Evolutionary conservation across 2,329 filamentous ascomycete species (phyloP).

Genomic region (Emergomyces orientalis): DNA sequence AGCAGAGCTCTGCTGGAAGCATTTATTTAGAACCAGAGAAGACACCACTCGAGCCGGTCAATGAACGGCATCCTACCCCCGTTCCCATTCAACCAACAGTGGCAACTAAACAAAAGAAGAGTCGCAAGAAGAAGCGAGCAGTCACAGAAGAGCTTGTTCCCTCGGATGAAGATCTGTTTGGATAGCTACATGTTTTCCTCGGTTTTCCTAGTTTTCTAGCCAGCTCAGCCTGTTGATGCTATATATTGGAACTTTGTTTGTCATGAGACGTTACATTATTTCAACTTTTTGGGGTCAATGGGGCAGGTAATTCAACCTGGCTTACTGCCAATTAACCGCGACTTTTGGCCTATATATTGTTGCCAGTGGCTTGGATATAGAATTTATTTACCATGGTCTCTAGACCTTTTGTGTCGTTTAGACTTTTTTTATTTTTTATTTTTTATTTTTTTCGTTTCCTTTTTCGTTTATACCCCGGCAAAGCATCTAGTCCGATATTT

Average conservation of each 20-base stretch:
- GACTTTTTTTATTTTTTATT: not conserved
- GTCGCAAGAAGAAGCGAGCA: not conserved
- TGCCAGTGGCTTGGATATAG: not conserved
- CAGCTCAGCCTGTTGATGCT: not conserved
- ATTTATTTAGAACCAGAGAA: constrained; percentile 3
- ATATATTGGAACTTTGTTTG: not conserved
- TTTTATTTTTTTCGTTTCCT: not conserved
- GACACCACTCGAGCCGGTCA: constrained; percentile 3
- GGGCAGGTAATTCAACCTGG: not conserved
- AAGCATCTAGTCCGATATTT: not conserved
- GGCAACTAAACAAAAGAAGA: not conserved
- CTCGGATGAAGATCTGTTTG: constrained; percentile 8
- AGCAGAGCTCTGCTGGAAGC: constrained; percentile 1
- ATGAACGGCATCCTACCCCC: not conserved
- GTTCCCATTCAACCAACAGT: not conserved
- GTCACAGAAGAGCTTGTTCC: constrained; percentile 10
- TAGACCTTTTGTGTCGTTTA: not conserved
- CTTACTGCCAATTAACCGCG: not conserved
- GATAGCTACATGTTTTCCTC: not conserved
- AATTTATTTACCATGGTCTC: not conserved
- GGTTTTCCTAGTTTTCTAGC: not conserved
- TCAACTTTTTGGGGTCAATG: not conserved
- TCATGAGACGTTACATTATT: not conserved
- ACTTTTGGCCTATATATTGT: too few relatives aligned
- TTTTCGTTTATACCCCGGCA: constrained; percentile 2